phyloP scores from a whole-genome alignment of 345 rosid genomes.

The Eutrema yunnanense region DNA sequence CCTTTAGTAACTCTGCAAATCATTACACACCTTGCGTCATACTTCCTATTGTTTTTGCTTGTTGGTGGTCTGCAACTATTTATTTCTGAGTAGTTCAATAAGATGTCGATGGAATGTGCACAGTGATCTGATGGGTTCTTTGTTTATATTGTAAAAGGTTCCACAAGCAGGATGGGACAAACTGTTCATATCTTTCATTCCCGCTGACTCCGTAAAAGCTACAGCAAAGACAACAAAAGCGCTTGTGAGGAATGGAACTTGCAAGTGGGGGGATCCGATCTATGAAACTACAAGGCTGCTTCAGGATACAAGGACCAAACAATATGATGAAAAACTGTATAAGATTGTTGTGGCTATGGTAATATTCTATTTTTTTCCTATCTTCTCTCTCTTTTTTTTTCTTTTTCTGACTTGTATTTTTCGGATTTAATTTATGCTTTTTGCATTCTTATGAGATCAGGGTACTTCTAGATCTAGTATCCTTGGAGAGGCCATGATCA shows the following conservation, averaged over 20 bases:
- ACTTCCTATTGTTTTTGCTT: background rate
- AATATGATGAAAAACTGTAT: slow-evolving; percentile 75
- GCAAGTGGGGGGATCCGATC: slow-evolving; percentile 99
- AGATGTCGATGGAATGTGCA: background rate
- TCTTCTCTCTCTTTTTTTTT: background rate
- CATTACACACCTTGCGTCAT: background rate
- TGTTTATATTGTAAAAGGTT: slow-evolving; percentile 40
- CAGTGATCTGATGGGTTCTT: slow-evolving; percentile 7
- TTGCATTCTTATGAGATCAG: slow-evolving; percentile 37
- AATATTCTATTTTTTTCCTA: slow-evolving; percentile 2
- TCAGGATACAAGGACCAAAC: slow-evolving; percentile 71
- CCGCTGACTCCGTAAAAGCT: slow-evolving; percentile 90
- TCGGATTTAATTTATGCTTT: slow-evolving; percentile 2
- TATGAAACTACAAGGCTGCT: slow-evolving; percentile 96
- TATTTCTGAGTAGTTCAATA: background rate
- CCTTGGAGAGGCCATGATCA: slow-evolving; percentile 89
- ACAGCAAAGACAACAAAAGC: slow-evolving; percentile 93
- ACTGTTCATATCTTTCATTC: slow-evolving; percentile 79
- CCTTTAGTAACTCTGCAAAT: background rate
- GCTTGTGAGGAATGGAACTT: slow-evolving; percentile 88
- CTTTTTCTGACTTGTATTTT: background rate
- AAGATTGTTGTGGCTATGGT: slow-evolving; percentile 89
- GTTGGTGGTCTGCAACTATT: background rate
- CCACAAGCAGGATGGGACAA: slow-evolving; percentile 98
- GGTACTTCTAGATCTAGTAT: slow-evolving; percentile 87